These are phyloP conservation scores for Aspergillus neoniger DNA, from an alignment of 2,329 filamentous ascomycete genomes.

Conservation along the genomic window DNA sequence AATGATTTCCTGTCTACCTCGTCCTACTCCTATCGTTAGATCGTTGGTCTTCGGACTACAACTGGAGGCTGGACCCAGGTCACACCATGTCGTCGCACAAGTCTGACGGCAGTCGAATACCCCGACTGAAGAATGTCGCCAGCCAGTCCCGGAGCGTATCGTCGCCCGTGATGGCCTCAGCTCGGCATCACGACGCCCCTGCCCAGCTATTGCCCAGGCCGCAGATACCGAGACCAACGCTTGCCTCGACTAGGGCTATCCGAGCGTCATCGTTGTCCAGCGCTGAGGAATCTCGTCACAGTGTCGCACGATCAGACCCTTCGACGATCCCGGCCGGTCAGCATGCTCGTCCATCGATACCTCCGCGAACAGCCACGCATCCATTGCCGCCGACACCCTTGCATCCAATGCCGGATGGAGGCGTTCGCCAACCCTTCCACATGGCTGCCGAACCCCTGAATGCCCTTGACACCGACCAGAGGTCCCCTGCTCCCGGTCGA, in stretches of 20 bases:
- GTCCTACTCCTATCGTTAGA: conserved; percentile 26
- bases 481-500: conserved; percentile 25
- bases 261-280: conserved; percentile 34
- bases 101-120: conserved; percentile 34
- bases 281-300: conserved; percentile 25
- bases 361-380: conserved; percentile 33
- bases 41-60: conserved; percentile 32
- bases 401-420: conserved; percentile 9
- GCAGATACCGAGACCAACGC: conserved; percentile 29
- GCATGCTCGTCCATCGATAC: conserved; percentile 30
- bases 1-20: conserved; percentile 35
- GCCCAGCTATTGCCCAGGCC: conserved; percentile 27
- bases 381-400: conserved; percentile 16
- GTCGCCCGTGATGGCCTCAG: conserved; percentile 25
- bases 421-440: conserved; percentile 8
- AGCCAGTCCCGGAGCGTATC: conserved; percentile 28
- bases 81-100: conserved; percentile 42
- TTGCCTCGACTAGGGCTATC: conserved; percentile 24
- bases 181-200: conserved; percentile 21
- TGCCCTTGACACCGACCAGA: conserved; percentile 20
- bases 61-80: conserved; percentile 28
- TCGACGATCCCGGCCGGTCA: conserved; percentile 25
- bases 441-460: conserved; percentile 13
- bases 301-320: conserved; percentile 23
- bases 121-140: conserved; percentile 30